Conservation (phyloP, 768 basidiomycete genomes). For the Strobilomyces echinocephalus region DNA sequence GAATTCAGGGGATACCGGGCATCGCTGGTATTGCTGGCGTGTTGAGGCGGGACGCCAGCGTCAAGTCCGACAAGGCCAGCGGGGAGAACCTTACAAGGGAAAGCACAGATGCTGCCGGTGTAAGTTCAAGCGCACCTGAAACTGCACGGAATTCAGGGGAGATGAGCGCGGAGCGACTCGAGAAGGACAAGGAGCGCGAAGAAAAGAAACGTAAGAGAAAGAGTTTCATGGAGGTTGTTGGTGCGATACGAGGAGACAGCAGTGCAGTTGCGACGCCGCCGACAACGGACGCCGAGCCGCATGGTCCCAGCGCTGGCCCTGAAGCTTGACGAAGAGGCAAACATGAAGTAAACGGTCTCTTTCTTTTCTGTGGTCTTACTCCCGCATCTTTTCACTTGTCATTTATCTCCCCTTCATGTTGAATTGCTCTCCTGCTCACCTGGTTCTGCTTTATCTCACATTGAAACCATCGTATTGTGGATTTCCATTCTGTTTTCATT, state of each 20-base stretch:
- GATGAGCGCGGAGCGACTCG: constrained; percentile 44
- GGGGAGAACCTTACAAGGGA: constrained; percentile 18
- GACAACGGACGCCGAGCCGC: constrained; percentile 18
- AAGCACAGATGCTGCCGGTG: constrained; percentile 17
- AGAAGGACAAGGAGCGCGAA: constrained; percentile 52
- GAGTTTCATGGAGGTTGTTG: constrained; percentile 44
- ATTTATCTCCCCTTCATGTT: not conserved
- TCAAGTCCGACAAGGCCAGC: constrained; percentile 40
- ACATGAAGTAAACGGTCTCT: not conserved
- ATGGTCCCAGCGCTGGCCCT: not conserved
- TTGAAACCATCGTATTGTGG: constrained; percentile 13
- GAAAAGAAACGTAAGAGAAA: constrained; percentile 62
- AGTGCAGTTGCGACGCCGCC: constrained; percentile 33
- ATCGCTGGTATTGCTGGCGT: constrained; percentile 29
- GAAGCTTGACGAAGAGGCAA: constrained; percentile 13
- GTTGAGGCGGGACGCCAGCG: constrained; percentile 26
- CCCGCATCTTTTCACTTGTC: constrained; percentile 8
- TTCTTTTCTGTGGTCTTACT: constrained; percentile 6
- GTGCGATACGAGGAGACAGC: constrained; percentile 26
- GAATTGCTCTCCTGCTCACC: not conserved
- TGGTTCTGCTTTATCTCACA: constrained; percentile 12
- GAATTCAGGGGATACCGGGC: constrained; percentile 38
- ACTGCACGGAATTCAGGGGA: constrained; percentile 42
- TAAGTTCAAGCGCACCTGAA: constrained; percentile 36
- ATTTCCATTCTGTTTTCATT: constrained; percentile 10